Base-by-base conservation (phyloP, 2,329 filamentous ascomycete genomes). In the Claviceps sp. region DNA sequence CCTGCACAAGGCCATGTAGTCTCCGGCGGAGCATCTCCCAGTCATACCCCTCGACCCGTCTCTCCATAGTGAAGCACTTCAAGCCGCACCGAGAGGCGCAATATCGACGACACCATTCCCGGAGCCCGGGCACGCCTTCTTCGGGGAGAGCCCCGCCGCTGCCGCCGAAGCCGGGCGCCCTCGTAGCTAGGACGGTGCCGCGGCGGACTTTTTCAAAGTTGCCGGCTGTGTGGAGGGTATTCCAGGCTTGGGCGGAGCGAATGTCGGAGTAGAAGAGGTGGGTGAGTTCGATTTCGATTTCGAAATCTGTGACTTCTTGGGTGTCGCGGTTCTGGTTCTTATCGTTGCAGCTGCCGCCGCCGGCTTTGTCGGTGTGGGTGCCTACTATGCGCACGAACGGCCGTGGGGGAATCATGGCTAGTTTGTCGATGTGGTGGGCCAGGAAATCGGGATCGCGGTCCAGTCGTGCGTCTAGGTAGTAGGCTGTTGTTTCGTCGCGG, bases 71-170 rank as follows among this genome's bases (percentile, higher is more conserved):
- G 56, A 84, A 79, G 45, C 65, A 71, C 61, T 83, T 84, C 37
- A 87, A 70, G 8, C 70, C 69, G 1, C 78, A 72, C 22, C 71
- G 68, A 56, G 75, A 79, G 2, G 75, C 75, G 59, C 79, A 82
- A 66, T 80, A 90, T 41, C 76, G 74, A 53, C 84, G 77, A 59
- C 83, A 87, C 85, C 85, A 89, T 54, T 82, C 76, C 8, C 61
- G 55, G 44, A 68, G 59, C n/a, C 57, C 55, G 0, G 66, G 65
- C 3, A 57, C 60, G 20, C 65, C 65, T n/a, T 59, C 59, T 46
- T 67, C 65, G 5, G 61, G 58, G 3, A 50, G 51, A 18, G 56
- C 55, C 4, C 56, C 54, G 5, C 59, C 56, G 51, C 59, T 55
- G 51, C 62, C 60, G 53, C 65, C 63, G 43, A 72, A 66, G n/a